Evolutionary conservation across 805 yeast genomes (phyloP), one percentile per base, ranked within the genome.

Genomic region (Candida koratica): DNA sequence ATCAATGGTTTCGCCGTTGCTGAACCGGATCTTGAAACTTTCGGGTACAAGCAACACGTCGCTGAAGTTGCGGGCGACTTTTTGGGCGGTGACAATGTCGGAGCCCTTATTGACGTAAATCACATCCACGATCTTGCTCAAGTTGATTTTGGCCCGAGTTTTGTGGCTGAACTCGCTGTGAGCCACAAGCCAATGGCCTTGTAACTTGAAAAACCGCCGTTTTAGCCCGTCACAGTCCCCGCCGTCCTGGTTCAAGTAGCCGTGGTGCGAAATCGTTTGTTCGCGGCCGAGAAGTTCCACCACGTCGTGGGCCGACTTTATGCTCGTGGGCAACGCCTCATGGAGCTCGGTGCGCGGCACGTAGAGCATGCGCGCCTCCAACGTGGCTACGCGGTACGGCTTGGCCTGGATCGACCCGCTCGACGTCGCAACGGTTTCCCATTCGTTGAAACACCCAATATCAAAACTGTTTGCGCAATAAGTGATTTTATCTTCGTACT

Each of bases 221-320:
- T 84, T 76, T 79, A 89, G 77, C 18, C 69, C 64, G 11, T 70
- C 74, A 47, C 93, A 75, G 61, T 89, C 97, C 7, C 97, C 97
- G 13, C 97, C 97, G 51, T 82, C 86, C 60, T 89, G 97, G 48
- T 78, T 77, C 61, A 90, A 62, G 50, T 66, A 80, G 0, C 97
- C 97, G 52, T 83, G 81, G 49, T 64, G 62, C 2, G 32, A 28
- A 13, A 49, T 30, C 7, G 45, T 32, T 6, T 47, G 32, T 37
- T 64, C 69, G 15, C 48, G 40, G 23, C 39, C 44, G 36, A 67
- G 47, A 22, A 63, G 62, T 16, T 55, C 54, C 25, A 64, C 47
- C 17, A 60, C 51, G 28, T 64, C 70, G 37, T 44, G 52, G 1
- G 69, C 68, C 33, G 75, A 60, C 36, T 69, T 69, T 46, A 84